Evolutionary conservation across 495 filamentous ascomycete species (phyloP), one percentile per base, ranked within the genome.

Genomic region (Amniculicola lignicola): DNA sequence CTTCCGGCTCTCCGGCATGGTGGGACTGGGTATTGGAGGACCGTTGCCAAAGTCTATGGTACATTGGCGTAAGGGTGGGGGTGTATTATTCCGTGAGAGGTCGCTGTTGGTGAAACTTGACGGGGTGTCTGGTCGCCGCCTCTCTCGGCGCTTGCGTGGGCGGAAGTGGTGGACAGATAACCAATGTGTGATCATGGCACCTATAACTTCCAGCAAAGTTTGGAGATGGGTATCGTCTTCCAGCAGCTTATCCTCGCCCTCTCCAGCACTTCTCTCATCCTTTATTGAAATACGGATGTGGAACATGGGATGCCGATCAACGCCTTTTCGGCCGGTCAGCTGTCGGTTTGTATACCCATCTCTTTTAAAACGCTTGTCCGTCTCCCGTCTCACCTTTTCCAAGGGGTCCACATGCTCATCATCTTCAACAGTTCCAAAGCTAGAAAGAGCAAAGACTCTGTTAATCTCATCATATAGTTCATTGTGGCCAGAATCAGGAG

Each of bases 241-340:
- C 4, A 75, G 67, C 23, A 68, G 48, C 0, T 57, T 18, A 12
- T 67, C 68, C 23, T 72, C 53, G 11, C 24, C 24, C 37, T 65
- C 21, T 19, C 16, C n/a, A 28, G 15, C 19, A 10, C 10, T 44
- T 22, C 18, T 37, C 23, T 14, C 54, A 12, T 67, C 53, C 28
- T 68, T 63, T 4, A 80, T 57, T 2, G 76, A 72, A n/a, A 98
- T 81, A 6, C 81, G 82, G 28, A 98, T 74, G 64, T 84, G 86
- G 61, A 96, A 97, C 87, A 93, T 94, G 1, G 91, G 90, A 86
- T 87, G 95, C 56, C 83, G 78, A 66, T 95, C 90, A 25, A 88
- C 73, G 0, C 81, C 79, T 66, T 88, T 92, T 16, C 75, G 75
- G 2, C 74, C 73, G 64, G 73, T 84, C 33, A 85, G 67, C 29